Conservation (phyloP, 2,329 filamentous ascomycete species). For the Ophiostoma piceae region DNA sequence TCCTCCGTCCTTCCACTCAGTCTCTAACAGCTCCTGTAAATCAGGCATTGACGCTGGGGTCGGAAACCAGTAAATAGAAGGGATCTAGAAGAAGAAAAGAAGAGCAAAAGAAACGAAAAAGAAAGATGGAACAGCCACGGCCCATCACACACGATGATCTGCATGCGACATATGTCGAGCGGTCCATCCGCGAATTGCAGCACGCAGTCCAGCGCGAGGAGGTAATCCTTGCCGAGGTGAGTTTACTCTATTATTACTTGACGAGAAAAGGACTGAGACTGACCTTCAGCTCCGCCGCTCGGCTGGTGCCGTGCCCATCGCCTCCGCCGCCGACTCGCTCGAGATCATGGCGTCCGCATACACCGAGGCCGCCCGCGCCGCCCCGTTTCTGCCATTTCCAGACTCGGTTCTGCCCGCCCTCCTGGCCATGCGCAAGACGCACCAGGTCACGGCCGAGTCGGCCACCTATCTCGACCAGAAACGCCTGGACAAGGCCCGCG, state of each 20-base stretch:
- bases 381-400: constrained; percentile 61
- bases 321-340: constrained; percentile 35
- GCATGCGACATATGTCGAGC: constrained; percentile 55
- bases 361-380: constrained; percentile 53
- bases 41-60: background rate
- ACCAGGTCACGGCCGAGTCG: constrained; percentile 59
- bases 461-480: constrained; percentile 52
- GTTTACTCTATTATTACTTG: background rate
- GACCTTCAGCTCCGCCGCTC: constrained; percentile 27
- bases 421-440: constrained; percentile 63
- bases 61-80: background rate
- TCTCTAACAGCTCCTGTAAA: constrained; percentile 13
- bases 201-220: constrained; percentile 51
- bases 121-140: constrained; percentile 31
- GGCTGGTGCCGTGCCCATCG: constrained; percentile 20
- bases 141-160: constrained; percentile 35
- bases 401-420: constrained; percentile 67
- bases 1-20: background rate
- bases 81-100: background rate
- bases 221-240: constrained; percentile 44
- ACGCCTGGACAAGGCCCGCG: background rate
- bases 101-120: background rate
- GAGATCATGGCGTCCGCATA: constrained; percentile 60
- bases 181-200: constrained; percentile 63
- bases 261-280: background rate